Evolutionary conservation across 768 basidiomycete species (phyloP).

Genomic region (Suillus subaureus): DNA sequence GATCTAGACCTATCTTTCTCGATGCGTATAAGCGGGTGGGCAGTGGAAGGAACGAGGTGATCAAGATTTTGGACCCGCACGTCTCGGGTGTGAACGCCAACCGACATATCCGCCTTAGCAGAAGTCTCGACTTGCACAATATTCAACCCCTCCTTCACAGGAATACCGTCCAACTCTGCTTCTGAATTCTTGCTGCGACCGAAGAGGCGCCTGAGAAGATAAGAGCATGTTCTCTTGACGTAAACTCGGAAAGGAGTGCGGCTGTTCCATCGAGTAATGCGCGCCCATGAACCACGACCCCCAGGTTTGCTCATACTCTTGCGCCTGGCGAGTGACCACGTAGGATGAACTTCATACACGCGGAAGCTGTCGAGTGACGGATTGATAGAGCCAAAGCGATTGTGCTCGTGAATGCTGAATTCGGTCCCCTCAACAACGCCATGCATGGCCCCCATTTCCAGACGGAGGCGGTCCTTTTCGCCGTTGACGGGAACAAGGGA

Average conservation of each 20-base stretch:
- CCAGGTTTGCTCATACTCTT: conserved; percentile 37
- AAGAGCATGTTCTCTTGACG: conserved; percentile 48
- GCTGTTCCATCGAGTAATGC: conserved; percentile 56
- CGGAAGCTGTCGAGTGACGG: conserved; percentile 51
- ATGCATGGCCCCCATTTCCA: conserved; percentile 62
- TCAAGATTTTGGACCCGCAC: conserved; percentile 50
- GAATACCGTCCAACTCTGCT: conserved; percentile 30
- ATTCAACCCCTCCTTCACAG: conserved; percentile 43
- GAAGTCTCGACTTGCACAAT: conserved; percentile 48
- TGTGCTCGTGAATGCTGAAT: conserved; percentile 63
- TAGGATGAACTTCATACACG: conserved; percentile 55
- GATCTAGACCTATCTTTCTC: conserved; percentile 34
- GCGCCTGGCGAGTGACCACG: conserved; percentile 56
- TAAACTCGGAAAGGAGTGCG: conserved; percentile 56
- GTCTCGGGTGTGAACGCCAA: conserved; percentile 42
- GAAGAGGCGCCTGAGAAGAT: conserved; percentile 50
- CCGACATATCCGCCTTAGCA: conserved; percentile 52
- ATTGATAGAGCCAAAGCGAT: conserved; percentile 59
- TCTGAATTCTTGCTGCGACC: conserved; percentile 32
- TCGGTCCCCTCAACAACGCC: conserved; percentile 67
- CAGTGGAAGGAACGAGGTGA: conserved; percentile 39
- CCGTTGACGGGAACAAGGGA: conserved; percentile 48
- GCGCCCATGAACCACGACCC: conserved; percentile 54
- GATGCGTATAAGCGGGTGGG: conserved; percentile 41
- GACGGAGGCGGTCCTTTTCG: conserved; percentile 43